A percentile compares a stretch with the other conserved stretches of the same genome.
These are phyloP conservation scores for Eucalyptus globulus DNA, from an alignment of 345 rosid genomes.

Conservation along the genomic window DNA sequence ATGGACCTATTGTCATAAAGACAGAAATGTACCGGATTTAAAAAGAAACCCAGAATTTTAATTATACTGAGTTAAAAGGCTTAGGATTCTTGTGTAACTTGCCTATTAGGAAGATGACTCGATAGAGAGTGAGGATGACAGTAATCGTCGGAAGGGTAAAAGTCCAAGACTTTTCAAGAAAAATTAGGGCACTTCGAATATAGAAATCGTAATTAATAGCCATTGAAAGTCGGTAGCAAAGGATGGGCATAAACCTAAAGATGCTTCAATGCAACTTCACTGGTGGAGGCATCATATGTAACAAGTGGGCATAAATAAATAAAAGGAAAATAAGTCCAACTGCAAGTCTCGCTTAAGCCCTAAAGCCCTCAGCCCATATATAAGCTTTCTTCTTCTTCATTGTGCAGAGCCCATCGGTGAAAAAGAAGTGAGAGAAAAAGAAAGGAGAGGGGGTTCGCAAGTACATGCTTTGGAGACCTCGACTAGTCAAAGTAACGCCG, in stretches of 20 bases:
- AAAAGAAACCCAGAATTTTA: neutral
- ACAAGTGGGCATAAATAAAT: neutral
- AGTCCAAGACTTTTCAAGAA: neutral
- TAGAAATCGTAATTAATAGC: neutral
- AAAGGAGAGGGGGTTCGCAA: too few relatives aligned
- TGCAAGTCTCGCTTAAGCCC: neutral
- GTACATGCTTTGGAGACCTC: too few relatives aligned
- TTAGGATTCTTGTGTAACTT: neutral
- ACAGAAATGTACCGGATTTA: neutral
- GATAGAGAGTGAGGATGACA: neutral
- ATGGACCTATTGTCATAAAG: neutral
- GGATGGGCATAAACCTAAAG: neutral
- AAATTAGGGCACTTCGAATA: neutral
- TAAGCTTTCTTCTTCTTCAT: neutral
- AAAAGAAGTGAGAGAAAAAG: neutral
- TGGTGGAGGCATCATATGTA: neutral
- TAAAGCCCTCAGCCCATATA: neutral
- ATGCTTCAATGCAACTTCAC: neutral
- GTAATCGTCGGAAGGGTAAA: neutral
- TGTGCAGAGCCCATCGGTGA: neutral
- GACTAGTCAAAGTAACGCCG: too few relatives aligned
- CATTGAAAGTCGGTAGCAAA: neutral
- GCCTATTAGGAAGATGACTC: neutral
- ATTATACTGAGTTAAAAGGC: neutral
- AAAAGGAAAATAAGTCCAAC: neutral